phyloP scores from a whole-genome alignment of 192 early-diverging fungal genomes.

The Podila epigama region DNA sequence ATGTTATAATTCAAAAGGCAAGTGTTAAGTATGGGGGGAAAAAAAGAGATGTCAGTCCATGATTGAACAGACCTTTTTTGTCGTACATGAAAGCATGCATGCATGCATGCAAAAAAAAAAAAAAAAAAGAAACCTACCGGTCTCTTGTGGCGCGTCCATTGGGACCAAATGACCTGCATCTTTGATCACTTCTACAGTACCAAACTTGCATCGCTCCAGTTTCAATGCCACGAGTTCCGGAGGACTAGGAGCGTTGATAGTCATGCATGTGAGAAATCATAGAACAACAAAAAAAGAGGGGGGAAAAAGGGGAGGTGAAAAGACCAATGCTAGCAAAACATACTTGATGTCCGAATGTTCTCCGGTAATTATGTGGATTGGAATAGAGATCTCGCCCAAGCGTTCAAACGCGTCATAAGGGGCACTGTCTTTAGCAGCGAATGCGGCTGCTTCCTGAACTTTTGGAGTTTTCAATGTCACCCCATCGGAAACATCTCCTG shows the following conservation, averaged over 20 bases:
- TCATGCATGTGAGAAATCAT: no score
- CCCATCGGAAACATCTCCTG: constrained; percentile 9
- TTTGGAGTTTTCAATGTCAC: constrained; percentile 36
- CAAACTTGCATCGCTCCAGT: background rate
- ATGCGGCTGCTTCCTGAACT: constrained; percentile 47
- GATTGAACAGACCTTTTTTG: no score
- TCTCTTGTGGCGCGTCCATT: constrained; percentile 25
- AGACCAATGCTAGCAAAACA: background rate
- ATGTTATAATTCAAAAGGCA: background rate
- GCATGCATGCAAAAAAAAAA: no score
- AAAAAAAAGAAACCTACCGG: no score
- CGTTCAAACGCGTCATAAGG: constrained; percentile 10
- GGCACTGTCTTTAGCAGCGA: background rate
- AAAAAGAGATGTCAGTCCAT: no score
- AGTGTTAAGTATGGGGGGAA: no score
- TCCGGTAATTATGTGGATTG: constrained; percentile 39
- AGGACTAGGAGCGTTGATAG: background rate
- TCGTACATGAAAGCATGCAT: no score
- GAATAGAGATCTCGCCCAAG: constrained; percentile 16
- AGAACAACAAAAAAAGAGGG: background rate
- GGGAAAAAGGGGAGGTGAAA: background rate
- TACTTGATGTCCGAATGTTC: constrained; percentile 25
- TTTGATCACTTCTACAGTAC: constrained; percentile 4
- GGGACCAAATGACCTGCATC: constrained; percentile 37
- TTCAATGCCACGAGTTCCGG: constrained; percentile 3